Percentiles rank a stretch among this genome's conserved stretches.
These are phyloP conservation scores for Ogataea dorogensis DNA, from an alignment of 805 yeast species.

Conservation along the genomic window DNA sequence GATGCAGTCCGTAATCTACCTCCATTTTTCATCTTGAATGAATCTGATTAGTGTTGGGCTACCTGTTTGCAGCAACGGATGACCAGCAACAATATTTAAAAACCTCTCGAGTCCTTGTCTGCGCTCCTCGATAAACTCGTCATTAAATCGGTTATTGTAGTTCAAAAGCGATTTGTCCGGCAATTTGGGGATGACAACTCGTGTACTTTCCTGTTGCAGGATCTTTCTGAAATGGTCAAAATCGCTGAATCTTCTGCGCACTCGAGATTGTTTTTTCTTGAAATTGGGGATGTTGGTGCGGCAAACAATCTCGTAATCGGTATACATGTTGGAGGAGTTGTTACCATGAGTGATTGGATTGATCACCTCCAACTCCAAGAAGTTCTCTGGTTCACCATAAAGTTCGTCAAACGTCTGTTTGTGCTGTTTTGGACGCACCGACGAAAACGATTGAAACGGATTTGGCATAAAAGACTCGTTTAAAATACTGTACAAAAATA, in stretches of 20 bases:
- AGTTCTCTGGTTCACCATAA: conserved; percentile 93
- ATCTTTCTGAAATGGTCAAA: conserved; percentile 78
- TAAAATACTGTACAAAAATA: neutral
- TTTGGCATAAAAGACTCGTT: conserved; percentile 19
- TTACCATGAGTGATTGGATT: conserved; percentile 76
- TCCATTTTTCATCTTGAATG: conserved; percentile 86
- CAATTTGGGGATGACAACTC: conserved; percentile 80
- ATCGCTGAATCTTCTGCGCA: conserved; percentile 86
- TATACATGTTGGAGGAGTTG: conserved; percentile 58
- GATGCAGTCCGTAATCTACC: conserved; percentile 28
- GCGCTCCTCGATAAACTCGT: conserved; percentile 79
- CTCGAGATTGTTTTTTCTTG: conserved; percentile 57
- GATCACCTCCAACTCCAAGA: conserved; percentile 84
- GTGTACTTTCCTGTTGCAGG: conserved; percentile 69
- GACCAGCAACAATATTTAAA: conserved; percentile 78
- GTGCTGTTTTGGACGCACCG: conserved; percentile 31
- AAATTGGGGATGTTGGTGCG: conserved; percentile 91
- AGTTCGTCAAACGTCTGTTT: conserved; percentile 72
- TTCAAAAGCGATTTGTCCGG: conserved; percentile 77
- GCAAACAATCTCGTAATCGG: conserved; percentile 90
- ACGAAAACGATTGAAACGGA: conserved; percentile 34
- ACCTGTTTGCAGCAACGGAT: conserved; percentile 89
- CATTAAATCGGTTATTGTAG: conserved; percentile 69
- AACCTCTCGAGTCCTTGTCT: conserved; percentile 82
- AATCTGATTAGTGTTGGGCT: conserved; percentile 74